Evolutionary conservation across 768 basidiomycete species (phyloP).

Genomic region (Flagelloscypha sp.): DNA sequence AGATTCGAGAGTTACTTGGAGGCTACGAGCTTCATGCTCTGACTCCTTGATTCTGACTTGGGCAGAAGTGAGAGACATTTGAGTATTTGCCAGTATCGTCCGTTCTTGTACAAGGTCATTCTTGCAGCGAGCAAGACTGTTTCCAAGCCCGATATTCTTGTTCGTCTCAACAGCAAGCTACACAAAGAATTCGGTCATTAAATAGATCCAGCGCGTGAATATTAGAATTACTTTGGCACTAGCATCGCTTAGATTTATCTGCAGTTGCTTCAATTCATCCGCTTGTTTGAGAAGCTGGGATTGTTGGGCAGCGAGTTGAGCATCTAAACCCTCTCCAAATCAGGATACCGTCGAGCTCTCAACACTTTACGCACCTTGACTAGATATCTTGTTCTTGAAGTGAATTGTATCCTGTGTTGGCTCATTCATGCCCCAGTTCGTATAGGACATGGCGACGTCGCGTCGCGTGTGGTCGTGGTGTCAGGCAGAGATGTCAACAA

Average conservation of each 20-base stretch:
- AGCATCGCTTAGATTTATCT: slow-evolving; percentile 33
- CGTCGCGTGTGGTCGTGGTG: too few relatives aligned
- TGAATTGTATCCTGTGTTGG: slow-evolving; percentile 38
- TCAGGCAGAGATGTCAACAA: too few relatives aligned
- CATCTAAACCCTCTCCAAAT: slow-evolving; percentile 36
- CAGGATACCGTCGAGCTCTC: background rate
- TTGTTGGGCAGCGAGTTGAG: slow-evolving; percentile 40
- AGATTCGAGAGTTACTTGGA: slow-evolving; percentile 48
- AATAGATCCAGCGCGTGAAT: too few relatives aligned
- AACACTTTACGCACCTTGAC: slow-evolving; percentile 31
- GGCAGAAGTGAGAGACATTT: slow-evolving; percentile 37
- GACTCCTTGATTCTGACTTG: slow-evolving; percentile 45
- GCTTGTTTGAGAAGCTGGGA: slow-evolving; percentile 34
- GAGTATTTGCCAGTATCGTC: slow-evolving; percentile 42
- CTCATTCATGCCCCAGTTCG: slow-evolving; percentile 38
- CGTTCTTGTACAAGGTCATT: slow-evolving; percentile 52
- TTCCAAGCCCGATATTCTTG: slow-evolving; percentile 48
- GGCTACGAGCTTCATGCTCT: slow-evolving; percentile 41
- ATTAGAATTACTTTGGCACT: slow-evolving; percentile 44
- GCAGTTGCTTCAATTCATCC: slow-evolving; percentile 34
- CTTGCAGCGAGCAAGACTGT: slow-evolving; percentile 36
- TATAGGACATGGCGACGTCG: slow-evolving; percentile 43
- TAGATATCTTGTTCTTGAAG: slow-evolving; percentile 39
- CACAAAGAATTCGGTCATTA: background rate
- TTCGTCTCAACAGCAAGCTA: slow-evolving; percentile 53